Base-by-base conservation (phyloP, 208 protist genomes). In the Leishmania turanica region DNA sequence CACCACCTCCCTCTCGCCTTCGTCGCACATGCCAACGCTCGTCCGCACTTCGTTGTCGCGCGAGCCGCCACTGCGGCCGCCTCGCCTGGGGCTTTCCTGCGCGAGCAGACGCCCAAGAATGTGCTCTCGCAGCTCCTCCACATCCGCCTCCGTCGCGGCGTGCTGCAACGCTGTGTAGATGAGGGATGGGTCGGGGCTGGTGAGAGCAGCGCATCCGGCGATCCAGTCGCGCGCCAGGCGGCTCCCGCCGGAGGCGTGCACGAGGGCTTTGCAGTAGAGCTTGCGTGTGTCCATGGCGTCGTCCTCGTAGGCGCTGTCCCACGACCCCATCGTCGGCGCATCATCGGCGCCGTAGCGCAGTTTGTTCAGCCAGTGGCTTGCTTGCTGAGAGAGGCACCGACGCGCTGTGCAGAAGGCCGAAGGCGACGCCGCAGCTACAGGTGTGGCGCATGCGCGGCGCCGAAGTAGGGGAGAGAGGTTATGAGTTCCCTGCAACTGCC, bases 221-320 rank as follows among this genome's bases (percentile, higher is more conserved):
- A 97, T 88, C 89, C 91, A 97, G 80, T 97, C 94, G 1, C 94
- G 85, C 47, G 92, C 87, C 15, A 90, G 83, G 1, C 92, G 87
- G 24, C 89, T 89, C 11, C 91, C 92, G 19, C 94, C 91, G 2
- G 86, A 89, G 69, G 90, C 88, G 78, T 93, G 87, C 56, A 96
- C 81, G 54, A 96, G 88, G 21, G 94, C 94, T 80, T 95, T 94
- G 82, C 92, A 96, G 85, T 97, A 97, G 21, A 93, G 82, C 77
- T 92, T 88, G 7, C 86, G 90, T 51, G 88, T 91, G 72, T 77
- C 70, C 54, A 92, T 77, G 31, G 88, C 84, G 17, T 80, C 81
- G 37, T 85, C 84, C 40, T 83, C 84, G 58, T 78, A 85, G 34
- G 85, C 68, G 64, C 83, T 84, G 62, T 68, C 83, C 73, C 75